Evolutionary conservation across 768 basidiomycete species (phyloP).

Genomic region (Boletales sp.): DNA sequence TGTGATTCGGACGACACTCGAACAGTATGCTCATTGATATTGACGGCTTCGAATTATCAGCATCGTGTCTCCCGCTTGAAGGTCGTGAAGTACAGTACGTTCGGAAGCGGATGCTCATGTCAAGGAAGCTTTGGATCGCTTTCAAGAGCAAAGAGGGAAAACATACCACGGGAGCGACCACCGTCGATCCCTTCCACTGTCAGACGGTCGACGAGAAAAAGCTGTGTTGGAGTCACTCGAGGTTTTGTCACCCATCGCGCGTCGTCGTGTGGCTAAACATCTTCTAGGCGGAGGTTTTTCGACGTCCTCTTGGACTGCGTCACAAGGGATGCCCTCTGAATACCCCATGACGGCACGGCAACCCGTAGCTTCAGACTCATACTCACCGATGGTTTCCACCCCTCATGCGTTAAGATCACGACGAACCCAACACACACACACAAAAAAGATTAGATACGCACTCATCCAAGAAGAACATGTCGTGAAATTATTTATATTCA

Average conservation of each 20-base stretch:
- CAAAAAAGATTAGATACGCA: background rate
- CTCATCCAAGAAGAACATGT: background rate
- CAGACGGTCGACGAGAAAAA: slow-evolving; percentile 68
- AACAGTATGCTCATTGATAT: no score
- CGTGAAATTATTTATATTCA: background rate
- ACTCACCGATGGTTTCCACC: no score
- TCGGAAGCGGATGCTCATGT: no score
- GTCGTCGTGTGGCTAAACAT: no score
- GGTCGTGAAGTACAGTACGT: no score
- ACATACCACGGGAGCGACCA: slow-evolving; percentile 71
- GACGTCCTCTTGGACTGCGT: slow-evolving; percentile 57
- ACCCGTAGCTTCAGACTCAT: background rate
- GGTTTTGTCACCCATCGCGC: no score
- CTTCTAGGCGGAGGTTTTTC: slow-evolving; percentile 54
- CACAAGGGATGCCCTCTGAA: slow-evolving; percentile 64
- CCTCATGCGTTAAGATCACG: no score
- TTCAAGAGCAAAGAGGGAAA: slow-evolving; percentile 32
- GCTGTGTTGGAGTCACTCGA: slow-evolving; percentile 55
- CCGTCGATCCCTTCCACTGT: slow-evolving; percentile 76
- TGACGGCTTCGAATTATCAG: no score
- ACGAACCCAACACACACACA: no score
- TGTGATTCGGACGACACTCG: no score
- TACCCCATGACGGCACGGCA: background rate
- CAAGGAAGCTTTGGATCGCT: no score
- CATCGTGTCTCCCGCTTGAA: no score